Evolutionary conservation across 129 eudicot species (phyloP), one percentile per base, ranked within the genome.

Genomic region (Oenanthe sinensis): DNA sequence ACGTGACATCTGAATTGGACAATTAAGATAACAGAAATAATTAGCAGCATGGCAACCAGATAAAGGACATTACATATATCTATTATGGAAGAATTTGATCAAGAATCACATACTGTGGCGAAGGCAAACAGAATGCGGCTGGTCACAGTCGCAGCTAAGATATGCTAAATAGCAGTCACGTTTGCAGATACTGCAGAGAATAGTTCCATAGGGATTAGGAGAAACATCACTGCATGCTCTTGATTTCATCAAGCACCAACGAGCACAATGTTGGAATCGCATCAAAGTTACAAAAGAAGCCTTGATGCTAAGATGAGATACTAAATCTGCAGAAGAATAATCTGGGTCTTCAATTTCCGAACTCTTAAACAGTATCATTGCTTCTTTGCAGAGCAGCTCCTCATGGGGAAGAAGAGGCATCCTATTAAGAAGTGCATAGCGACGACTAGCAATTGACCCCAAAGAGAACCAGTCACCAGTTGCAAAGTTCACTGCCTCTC

Each of bases 401-500:
- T 94, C 98, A 37, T 88, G 91, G 20, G 98, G 98, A 75, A 94
- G 91, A 40, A 94, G 89, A 78, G 98, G 98, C 52, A 84, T 79
- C 81, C 98, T 91, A 75, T 90, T 91, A 30, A 94, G 85, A 81
- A 89, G 82, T 24, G 98, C 91, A 79, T 94, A 94, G 77, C 97
- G 97, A 70, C 87, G 96, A 58, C 98, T 91, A 68, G 98, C 97
- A 33, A 91, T 73, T 47, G 96, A 89, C 30, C 97, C 97, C 80
- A 94, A 75, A 15, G 92, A 88, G 84, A 94, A 94, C 98, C 98
- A 94, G 78, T 94, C 97, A 68, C 98, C 93, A 58, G 86, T 82
- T 20, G 99, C 99, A 84, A 96, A 96, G 83, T 96, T 96, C 44
- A 96, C 99, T 28, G 99, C 99, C 78, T 94, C 98, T 2, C 97